These are phyloP conservation scores for Kwoniella dendrophila DNA, from an alignment of 768 basidiomycete genomes.

Conservation along the genomic window DNA sequence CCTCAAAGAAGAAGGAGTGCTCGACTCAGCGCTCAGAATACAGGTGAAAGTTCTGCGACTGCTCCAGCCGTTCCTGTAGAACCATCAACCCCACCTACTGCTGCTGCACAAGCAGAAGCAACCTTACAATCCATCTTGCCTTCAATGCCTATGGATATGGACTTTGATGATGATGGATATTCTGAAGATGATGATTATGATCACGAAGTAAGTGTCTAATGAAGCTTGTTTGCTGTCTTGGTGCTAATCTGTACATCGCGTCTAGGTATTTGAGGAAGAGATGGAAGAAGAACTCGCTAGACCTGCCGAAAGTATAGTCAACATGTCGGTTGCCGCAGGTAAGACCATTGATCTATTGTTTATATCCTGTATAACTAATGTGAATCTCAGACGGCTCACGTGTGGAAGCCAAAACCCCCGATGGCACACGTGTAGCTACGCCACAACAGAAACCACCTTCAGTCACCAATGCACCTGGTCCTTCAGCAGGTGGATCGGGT, in stretches of 20 bases:
- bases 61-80: slow-evolving; percentile 22
- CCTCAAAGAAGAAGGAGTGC: slow-evolving; percentile 71
- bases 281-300: slow-evolving; percentile 69
- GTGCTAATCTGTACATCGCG: neutral
- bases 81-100: slow-evolving; percentile 8
- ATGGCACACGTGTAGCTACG: slow-evolving; percentile 90
- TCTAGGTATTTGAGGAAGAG: slow-evolving; percentile 80
- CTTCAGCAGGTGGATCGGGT: slow-evolving; percentile 32
- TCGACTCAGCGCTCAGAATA: slow-evolving; percentile 66
- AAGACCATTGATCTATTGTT: neutral
- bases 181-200: slow-evolving; percentile 48
- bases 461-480: slow-evolving; percentile 47
- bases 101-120: slow-evolving; percentile 21
- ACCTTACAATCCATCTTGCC: slow-evolving; percentile 40
- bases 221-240: neutral
- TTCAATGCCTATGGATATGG: slow-evolving; percentile 55
- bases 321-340: slow-evolving; percentile 74
- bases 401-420: slow-evolving; percentile 93
- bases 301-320: slow-evolving; percentile 79
- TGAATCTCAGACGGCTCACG: slow-evolving; percentile 75
- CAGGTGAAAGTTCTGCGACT: slow-evolving; percentile 22
- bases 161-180: slow-evolving; percentile 72
- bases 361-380: neutral
- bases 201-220: slow-evolving; percentile 36
- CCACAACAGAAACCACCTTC: slow-evolving; percentile 62